These are phyloP conservation scores for Metarhizium brunneum DNA, from an alignment of 2,329 filamentous ascomycete species.

Conservation along the genomic window DNA sequence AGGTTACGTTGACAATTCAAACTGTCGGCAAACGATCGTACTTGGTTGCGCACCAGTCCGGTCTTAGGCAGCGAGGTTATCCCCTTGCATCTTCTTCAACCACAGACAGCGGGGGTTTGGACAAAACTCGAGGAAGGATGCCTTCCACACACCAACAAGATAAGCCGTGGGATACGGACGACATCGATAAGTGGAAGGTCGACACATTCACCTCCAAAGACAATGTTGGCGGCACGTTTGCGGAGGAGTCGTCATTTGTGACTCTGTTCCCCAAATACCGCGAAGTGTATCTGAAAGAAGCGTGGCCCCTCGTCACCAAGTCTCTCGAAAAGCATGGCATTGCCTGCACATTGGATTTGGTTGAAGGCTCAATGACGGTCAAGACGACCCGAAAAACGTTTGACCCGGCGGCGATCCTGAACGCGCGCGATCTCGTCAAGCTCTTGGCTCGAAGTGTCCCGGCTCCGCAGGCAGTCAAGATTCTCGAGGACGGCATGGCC, in stretches of 20 bases:
- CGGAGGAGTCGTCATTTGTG: constrained; percentile 85
- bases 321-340: constrained; percentile 81
- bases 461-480: constrained; percentile 86
- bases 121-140: constrained; percentile 38
- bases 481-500: constrained; percentile 83
- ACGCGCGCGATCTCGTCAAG: constrained; percentile 90
- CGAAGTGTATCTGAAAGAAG: constrained; percentile 85
- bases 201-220: constrained; percentile 79
- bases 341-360: constrained; percentile 83
- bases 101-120: too few species aligned
- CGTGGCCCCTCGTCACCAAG: constrained; percentile 85
- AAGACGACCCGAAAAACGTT: constrained; percentile 88
- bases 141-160: constrained; percentile 83
- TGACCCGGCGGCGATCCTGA: constrained; percentile 87
- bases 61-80: background rate
- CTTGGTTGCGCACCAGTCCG: background rate
- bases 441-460: constrained; percentile 85
- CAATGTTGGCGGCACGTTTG: constrained; percentile 77
- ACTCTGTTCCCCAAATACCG: constrained; percentile 93
- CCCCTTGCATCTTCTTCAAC: background rate
- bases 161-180: constrained; percentile 93
- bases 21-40: background rate
- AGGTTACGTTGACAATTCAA: background rate
- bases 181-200: constrained; percentile 95
- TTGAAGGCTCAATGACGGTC: constrained; percentile 94